A percentile compares a stretch with the other conserved stretches of the same genome.
Evolutionary conservation across 768 basidiomycete species (phyloP).

Genomic region (Amanita pallidorosea): DNA sequence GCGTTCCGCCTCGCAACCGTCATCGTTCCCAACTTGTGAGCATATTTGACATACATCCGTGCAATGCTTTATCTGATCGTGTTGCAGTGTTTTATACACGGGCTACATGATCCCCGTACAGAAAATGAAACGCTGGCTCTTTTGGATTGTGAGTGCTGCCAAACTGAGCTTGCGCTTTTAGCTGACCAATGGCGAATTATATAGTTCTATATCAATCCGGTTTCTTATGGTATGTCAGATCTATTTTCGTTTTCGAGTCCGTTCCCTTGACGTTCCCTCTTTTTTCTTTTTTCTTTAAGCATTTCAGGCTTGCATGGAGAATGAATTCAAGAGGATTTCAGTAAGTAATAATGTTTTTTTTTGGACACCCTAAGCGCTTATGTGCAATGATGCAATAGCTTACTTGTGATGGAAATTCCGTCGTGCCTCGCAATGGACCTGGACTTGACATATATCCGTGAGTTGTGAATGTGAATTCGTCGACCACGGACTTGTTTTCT

Average conservation of each 20-base stretch:
- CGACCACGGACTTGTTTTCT: not conserved
- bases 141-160: conserved; percentile 67
- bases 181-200: conserved; percentile 1
- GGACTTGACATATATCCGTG: conserved; percentile 53
- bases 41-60: not conserved
- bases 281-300: too few relatives aligned
- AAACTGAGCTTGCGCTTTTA: not conserved
- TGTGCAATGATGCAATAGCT: conserved; percentile 23
- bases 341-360: conserved; percentile 27
- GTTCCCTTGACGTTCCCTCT: not conserved
- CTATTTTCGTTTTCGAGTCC: not conserved
- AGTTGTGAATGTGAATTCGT: conserved; percentile 15
- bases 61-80: not conserved
- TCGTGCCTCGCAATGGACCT: conserved; percentile 55
- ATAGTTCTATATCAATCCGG: conserved; percentile 74
- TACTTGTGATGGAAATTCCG: conserved; percentile 51
- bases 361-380: not conserved
- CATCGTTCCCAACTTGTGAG: conserved; percentile 63
- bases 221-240: conserved; percentile 45
- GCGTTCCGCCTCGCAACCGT: conserved; percentile 46
- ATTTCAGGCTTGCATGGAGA: conserved; percentile 74
- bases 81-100: conserved; percentile 43
- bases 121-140: conserved; percentile 72
- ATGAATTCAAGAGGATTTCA: conserved; percentile 68
- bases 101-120: conserved; percentile 61